Evolutionary conservation across 179 eudicot genomes (phyloP).

Genomic region (Drosera spatulata): DNA sequence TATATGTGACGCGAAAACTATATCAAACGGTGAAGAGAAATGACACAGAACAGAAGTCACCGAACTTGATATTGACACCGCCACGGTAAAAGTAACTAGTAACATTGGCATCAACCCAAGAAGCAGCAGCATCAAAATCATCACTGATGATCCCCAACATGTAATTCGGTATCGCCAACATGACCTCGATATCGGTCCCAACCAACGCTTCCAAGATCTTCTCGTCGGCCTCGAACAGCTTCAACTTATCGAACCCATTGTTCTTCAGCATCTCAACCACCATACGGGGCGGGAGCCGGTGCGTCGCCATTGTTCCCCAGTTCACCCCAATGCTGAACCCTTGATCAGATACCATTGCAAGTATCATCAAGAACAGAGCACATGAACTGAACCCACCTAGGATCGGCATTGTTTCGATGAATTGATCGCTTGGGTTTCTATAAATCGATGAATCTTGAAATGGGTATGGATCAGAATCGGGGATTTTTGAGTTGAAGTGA

Average conservation of each 20-base stretch:
- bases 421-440: no score
- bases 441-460: no score
- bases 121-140: conserved; percentile 41
- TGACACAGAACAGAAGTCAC: conserved; percentile 1
- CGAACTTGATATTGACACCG: conserved; percentile 79
- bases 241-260: conserved; percentile 77
- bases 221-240: conserved; percentile 78
- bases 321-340: conserved; percentile 63
- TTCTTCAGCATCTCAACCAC: conserved; percentile 72
- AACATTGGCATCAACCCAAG: conserved; percentile 85
- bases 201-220: conserved; percentile 48
- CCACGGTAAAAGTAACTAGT: conserved; percentile 47
- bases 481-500: no score
- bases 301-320: conserved; percentile 91
- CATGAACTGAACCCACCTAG: no score
- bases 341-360: conserved; percentile 2
- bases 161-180: conserved; percentile 78
- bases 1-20: no score
- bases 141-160: conserved; percentile 65
- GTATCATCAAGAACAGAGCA: not conserved
- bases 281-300: conserved; percentile 48
- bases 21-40: no score
- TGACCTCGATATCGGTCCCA: conserved; percentile 65
- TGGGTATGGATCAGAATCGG: no score
- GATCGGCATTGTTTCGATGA: no score